Percentiles rank a stretch among this genome's conserved stretches.
These are phyloP conservation scores for Bromus sterilis DNA, from an alignment of 176 grass and related monocot species.

Conservation along the genomic window DNA sequence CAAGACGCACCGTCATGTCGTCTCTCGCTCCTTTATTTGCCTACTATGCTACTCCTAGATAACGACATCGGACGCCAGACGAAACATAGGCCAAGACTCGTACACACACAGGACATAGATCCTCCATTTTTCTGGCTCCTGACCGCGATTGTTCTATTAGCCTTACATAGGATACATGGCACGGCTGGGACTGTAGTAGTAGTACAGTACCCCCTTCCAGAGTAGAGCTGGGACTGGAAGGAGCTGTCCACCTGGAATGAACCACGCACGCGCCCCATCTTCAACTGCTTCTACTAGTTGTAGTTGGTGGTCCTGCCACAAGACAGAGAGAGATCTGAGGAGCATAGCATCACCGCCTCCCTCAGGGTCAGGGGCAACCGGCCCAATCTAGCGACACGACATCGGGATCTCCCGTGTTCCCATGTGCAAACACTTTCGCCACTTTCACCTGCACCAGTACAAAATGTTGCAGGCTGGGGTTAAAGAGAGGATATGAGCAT, in stretches of 20 bases:
- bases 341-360: background rate
- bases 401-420: slow-evolving; percentile 42
- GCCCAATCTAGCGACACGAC: slow-evolving; percentile 55
- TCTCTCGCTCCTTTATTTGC: background rate
- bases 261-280: background rate
- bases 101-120: background rate
- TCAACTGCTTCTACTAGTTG: background rate
- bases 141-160: background rate
- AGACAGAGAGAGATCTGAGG: background rate
- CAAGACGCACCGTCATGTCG: background rate
- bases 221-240: background rate
- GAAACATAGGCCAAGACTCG: background rate
- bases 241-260: background rate
- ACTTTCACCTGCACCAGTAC: slow-evolving; percentile 73
- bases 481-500: background rate
- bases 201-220: too few species aligned
- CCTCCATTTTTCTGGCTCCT: background rate
- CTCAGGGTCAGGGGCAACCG: slow-evolving; percentile 63
- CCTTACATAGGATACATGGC: background rate
- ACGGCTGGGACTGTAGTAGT: background rate
- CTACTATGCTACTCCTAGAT: background rate
- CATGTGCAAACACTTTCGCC: slow-evolving; percentile 82
- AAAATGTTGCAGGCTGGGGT: background rate
- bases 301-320: slow-evolving; percentile 12
- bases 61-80: background rate